Conservation (phyloP, 495 filamentous ascomycete genomes). For the Penicillium herquei region DNA sequence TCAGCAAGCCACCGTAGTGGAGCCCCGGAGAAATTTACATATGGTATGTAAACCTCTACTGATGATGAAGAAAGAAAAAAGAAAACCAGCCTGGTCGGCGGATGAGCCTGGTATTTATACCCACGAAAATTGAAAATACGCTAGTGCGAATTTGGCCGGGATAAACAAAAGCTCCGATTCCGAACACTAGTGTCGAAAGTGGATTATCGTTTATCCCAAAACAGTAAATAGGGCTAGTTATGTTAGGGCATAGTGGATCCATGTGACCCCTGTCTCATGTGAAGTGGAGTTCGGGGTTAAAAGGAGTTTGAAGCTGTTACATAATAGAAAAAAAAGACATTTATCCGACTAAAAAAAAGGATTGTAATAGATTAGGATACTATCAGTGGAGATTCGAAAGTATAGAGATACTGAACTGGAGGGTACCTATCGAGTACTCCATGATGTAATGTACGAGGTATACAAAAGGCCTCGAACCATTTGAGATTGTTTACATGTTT, state of each 20-base stretch:
- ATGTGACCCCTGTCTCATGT: slow-evolving; percentile 11
- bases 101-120: slow-evolving; percentile 24
- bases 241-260: background rate
- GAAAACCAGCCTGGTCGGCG: slow-evolving; percentile 26
- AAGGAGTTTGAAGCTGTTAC: no score
- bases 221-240: slow-evolving; percentile 13
- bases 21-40: slow-evolving; percentile 45
- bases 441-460: no score
- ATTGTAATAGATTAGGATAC: no score
- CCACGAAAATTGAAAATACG: background rate
- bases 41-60: slow-evolving; percentile 54
- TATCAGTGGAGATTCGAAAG: no score
- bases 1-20: slow-evolving; percentile 48
- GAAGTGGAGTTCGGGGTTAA: background rate
- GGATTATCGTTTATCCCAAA: background rate
- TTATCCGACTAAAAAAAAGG: no score
- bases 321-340: no score
- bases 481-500: no score
- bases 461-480: no score
- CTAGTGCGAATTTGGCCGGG: slow-evolving; percentile 31
- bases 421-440: no score
- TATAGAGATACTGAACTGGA: no score
- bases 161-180: slow-evolving; percentile 7
- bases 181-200: background rate
- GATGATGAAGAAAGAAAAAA: slow-evolving; percentile 46